These are phyloP conservation scores for Quercus bicolor DNA, from an alignment of 306 rosid genomes.

Conservation along the genomic window DNA sequence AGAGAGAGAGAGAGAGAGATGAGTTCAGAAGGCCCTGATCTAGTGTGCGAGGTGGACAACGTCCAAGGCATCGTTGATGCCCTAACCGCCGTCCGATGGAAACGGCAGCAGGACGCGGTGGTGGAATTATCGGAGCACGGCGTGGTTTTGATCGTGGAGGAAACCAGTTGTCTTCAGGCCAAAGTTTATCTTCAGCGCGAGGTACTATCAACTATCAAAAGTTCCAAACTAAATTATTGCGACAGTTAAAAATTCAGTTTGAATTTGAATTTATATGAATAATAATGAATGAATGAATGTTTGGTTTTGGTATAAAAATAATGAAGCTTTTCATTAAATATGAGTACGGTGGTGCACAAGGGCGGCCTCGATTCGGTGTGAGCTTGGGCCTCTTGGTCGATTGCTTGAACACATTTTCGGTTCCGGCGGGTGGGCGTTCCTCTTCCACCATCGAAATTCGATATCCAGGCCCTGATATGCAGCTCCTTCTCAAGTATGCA, in stretches of 20 bases:
- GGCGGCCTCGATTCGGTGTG: constrained; percentile 82
- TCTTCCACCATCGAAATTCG: constrained; percentile 60
- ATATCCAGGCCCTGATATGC: constrained; percentile 97
- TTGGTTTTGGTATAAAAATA: too few species aligned
- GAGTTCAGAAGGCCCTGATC: constrained; percentile 59
- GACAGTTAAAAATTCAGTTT: too few species aligned
- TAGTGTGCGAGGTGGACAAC: constrained; percentile 71
- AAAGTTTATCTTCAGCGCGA: constrained; percentile 93
- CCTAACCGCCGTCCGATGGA: constrained; percentile 84
- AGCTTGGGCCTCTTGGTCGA: constrained; percentile 83
- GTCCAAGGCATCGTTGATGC: constrained; percentile 92
- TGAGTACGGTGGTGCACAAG: constrained; percentile 67
- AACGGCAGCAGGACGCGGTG: constrained; percentile 90
- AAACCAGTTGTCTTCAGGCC: constrained; percentile 85
- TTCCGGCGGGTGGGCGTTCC: constrained; percentile 63
- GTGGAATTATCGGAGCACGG: constrained; percentile 88
- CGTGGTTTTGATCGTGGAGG: constrained; percentile 79
- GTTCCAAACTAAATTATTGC: too few species aligned
- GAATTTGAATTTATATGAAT: too few species aligned
- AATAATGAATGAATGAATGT: too few species aligned
- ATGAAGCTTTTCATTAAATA: constrained; percentile 59
- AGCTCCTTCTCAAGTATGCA: constrained; percentile 80
- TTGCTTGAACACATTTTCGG: constrained; percentile 78
- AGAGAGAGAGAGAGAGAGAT: constrained; percentile 18
- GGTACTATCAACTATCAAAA: constrained; percentile 24